Evolutionary conservation across 805 yeast genomes (phyloP), one percentile per base, ranked within the genome.

Genomic region (Sugiyamaella boreocaroliniensis): DNA sequence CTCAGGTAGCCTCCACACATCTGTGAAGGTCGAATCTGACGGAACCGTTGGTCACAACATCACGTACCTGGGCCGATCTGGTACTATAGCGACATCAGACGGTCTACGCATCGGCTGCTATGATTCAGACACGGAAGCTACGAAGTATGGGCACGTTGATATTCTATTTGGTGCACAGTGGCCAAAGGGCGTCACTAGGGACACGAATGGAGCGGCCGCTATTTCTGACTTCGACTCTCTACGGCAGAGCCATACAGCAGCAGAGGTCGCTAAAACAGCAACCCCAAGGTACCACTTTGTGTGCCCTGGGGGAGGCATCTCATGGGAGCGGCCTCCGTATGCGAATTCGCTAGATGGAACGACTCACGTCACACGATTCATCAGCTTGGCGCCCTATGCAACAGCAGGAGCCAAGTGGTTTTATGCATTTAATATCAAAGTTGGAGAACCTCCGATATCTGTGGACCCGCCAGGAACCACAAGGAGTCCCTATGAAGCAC

Each of bases 211-310:
- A 22, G 29, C 44, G 6, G 7, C 37, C 2, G 20, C 16, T 18
- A 18, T 45, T 5, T 4, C 40, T n/a, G 43, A 32, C 15, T 29
- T 15, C 26, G 46, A 52, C 14, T 14, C 76, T 16, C 64, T 77
- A n/a, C 70, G 74, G 6, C 83, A 83, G 0, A 71, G 75, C 57
- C 46, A 61, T 0, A 58, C 68, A 15, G 65, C 83, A 2, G 88
- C 83, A 63, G 62, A 60, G 4, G 54, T 82, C 1, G 76, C 80
- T 1, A 65, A 67, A 46, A 54, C 61, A 15, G 49, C 71, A 2
- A 73, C 75, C 54, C 95, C 96, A 2, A 70, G 80, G 52, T 87
- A 87, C 62, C 85, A 84, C 66, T 82, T 87, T 61, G 86, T 0
- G 66, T 74, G 44, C 72, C 74, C 12, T 47, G 64, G 1, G 80